A percentile compares a stretch with the other conserved stretches of the same genome.
Evolutionary conservation across 2,329 filamentous ascomycete genomes (phyloP).

Genomic region (Ophiostoma montium): DNA sequence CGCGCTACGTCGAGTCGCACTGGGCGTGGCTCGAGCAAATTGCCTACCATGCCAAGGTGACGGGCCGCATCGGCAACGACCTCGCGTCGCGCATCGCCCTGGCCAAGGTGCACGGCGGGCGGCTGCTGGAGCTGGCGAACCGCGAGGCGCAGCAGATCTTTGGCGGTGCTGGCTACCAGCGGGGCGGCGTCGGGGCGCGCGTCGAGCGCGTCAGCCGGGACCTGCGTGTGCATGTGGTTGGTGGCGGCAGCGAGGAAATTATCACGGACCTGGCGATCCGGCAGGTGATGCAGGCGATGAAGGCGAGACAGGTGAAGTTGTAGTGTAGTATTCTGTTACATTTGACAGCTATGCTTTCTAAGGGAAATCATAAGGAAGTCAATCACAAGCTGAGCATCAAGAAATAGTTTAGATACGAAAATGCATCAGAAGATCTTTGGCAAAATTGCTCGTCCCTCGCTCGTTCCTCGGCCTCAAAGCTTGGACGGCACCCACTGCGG

Average conservation of each 20-base stretch:
- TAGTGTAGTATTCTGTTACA: neutral
- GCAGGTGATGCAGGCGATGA: slow-evolving; percentile 23
- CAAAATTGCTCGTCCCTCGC: neutral
- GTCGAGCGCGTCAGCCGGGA: slow-evolving; percentile 41
- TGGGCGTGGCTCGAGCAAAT: slow-evolving; percentile 49
- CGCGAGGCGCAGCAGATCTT: slow-evolving; percentile 40
- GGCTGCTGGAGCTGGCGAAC: slow-evolving; percentile 33
- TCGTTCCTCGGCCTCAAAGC: slow-evolving; percentile 9
- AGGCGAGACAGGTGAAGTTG: slow-evolving; percentile 12
- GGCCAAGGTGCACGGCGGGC: slow-evolving; percentile 34
- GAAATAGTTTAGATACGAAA: no score
- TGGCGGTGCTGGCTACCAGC: slow-evolving; percentile 37
- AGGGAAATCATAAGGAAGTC: no score
- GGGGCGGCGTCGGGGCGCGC: slow-evolving; percentile 28
- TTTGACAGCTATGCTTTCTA: neutral
- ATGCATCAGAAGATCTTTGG: no score
- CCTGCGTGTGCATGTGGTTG: slow-evolving; percentile 36
- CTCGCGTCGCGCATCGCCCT: slow-evolving; percentile 20
- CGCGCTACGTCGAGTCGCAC: slow-evolving; percentile 44
- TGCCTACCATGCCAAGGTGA: slow-evolving; percentile 34
- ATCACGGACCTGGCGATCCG: slow-evolving; percentile 36
- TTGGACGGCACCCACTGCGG: slow-evolving; percentile 17
- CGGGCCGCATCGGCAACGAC: slow-evolving; percentile 20
- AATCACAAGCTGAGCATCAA: no score
- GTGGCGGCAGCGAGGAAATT: slow-evolving; percentile 42